A percentile compares a stretch with the other conserved stretches of the same genome.
phyloP scores from a whole-genome alignment of 177 flowering plant genomes.

The Vitis hybrid region DNA sequence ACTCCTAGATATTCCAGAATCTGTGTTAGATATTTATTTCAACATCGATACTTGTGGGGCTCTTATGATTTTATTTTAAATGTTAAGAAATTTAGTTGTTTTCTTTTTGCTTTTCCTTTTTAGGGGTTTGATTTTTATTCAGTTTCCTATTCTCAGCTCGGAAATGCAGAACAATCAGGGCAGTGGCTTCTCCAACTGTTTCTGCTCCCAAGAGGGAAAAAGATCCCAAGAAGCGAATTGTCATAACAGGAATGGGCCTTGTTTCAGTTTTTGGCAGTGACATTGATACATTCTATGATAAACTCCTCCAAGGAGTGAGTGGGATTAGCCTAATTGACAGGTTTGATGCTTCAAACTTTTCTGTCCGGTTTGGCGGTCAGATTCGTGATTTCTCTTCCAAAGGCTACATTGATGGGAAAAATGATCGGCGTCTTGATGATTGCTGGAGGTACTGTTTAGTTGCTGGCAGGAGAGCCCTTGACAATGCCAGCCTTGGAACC shows the following conservation, averaged over 20 bases:
- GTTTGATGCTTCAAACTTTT: conserved; percentile 62
- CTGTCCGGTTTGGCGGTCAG: conserved; percentile 71
- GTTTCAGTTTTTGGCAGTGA: conserved; percentile 77
- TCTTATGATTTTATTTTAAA: too few relatives aligned
- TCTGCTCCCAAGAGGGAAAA: conserved; percentile 64
- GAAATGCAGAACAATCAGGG: conserved; percentile 32
- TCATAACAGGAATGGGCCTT: conserved; percentile 74
- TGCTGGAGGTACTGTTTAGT: conserved; percentile 75
- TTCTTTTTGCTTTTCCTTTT: background rate
- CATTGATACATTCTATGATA: conserved; percentile 55
- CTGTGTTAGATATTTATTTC: too few relatives aligned
- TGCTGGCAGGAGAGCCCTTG: conserved; percentile 72
- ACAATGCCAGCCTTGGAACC: conserved; percentile 60
- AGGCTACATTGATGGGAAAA: conserved; percentile 79
- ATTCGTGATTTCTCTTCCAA: conserved; percentile 61
- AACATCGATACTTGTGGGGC: too few relatives aligned
- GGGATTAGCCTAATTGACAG: conserved; percentile 63
- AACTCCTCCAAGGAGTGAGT: conserved; percentile 69
- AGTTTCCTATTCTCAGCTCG: conserved; percentile 15
- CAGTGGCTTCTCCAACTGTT: conserved; percentile 26
- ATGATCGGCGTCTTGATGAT: conserved; percentile 75
- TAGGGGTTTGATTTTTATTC: background rate
- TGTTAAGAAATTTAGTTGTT: too few relatives aligned
- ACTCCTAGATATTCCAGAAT: too few relatives aligned
- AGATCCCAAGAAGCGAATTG: conserved; percentile 61